Evolutionary conservation across 2,329 filamentous ascomycete genomes (phyloP).

Genomic region (Aureobasidium pullulans): DNA sequence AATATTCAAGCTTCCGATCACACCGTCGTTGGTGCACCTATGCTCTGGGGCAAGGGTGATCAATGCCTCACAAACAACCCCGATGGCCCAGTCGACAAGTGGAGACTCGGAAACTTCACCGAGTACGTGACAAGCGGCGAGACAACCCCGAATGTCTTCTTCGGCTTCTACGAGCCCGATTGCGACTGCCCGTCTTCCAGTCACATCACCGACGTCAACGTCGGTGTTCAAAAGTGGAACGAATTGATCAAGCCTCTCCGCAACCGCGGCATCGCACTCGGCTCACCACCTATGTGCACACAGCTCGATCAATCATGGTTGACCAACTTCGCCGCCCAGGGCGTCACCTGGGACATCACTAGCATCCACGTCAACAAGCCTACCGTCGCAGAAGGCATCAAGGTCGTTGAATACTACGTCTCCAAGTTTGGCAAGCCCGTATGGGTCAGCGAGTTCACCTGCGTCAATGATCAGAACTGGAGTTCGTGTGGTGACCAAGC

Average conservation of each 20-base stretch:
- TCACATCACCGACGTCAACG: slow-evolving; percentile 18
- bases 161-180: slow-evolving; percentile 28
- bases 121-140: slow-evolving; percentile 16
- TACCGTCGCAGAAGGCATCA: slow-evolving; percentile 18
- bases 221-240: slow-evolving; percentile 21
- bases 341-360: slow-evolving; percentile 22
- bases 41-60: slow-evolving; percentile 21
- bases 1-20: slow-evolving; percentile 1
- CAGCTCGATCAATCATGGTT: slow-evolving; percentile 24
- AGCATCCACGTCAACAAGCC: slow-evolving; percentile 26
- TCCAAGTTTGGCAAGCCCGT: slow-evolving; percentile 22
- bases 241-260: slow-evolving; percentile 20
- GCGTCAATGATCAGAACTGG: slow-evolving; percentile 20
- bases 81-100: slow-evolving; percentile 14
- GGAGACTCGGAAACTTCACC: slow-evolving; percentile 19
- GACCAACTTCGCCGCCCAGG: slow-evolving; percentile 18
- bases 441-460: slow-evolving; percentile 24
- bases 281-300: slow-evolving; percentile 24
- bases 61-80: slow-evolving; percentile 17
- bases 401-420: slow-evolving; percentile 23
- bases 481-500: slow-evolving; percentile 21
- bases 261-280: slow-evolving; percentile 22
- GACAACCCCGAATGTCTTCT: slow-evolving; percentile 21
- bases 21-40: slow-evolving; percentile 21
- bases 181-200: slow-evolving; percentile 21